These are phyloP conservation scores for Pterocarpus macrocarpus DNA, from an alignment of 306 rosid genomes.

Conservation along the genomic window DNA sequence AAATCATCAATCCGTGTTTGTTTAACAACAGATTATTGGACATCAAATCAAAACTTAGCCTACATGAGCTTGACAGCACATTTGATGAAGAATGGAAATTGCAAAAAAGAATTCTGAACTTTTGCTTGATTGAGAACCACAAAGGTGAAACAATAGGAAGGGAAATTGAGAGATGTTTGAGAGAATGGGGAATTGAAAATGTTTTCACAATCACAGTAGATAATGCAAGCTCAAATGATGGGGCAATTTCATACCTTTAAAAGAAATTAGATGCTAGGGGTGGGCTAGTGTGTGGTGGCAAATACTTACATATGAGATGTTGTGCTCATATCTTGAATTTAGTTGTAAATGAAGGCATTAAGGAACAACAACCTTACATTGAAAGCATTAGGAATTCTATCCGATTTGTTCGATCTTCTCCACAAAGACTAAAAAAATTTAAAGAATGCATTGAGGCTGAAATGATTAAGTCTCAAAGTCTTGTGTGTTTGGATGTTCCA, in stretches of 20 bases:
- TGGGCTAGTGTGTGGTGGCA: not conserved
- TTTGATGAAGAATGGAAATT: not conserved
- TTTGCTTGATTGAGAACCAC: slow-evolving; percentile 2
- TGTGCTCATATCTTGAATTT: slow-evolving; percentile 1
- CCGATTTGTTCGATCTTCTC: not conserved
- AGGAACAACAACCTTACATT: not conserved
- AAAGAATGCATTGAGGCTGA: not conserved
- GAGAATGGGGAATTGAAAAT: not conserved
- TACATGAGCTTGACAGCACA: not conserved
- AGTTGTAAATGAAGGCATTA: not conserved
- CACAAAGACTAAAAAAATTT: not conserved
- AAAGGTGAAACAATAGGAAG: slow-evolving; percentile 1
- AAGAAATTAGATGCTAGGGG: not conserved
- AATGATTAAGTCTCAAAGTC: not conserved
- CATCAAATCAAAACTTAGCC: not conserved
- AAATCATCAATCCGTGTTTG: not conserved
- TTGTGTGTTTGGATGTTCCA: not conserved
- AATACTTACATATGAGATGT: not conserved
- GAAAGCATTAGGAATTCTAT: not conserved
- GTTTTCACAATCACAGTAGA: not conserved
- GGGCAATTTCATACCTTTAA: not conserved
- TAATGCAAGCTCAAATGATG: slow-evolving; percentile 18
- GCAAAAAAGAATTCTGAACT: slow-evolving; percentile 13
- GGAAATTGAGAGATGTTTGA: not conserved
- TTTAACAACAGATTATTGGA: slow-evolving; percentile 1